Evolutionary conservation across 257 asterid genomes (phyloP).

Genomic region (Craterostigma plantagineum): DNA sequence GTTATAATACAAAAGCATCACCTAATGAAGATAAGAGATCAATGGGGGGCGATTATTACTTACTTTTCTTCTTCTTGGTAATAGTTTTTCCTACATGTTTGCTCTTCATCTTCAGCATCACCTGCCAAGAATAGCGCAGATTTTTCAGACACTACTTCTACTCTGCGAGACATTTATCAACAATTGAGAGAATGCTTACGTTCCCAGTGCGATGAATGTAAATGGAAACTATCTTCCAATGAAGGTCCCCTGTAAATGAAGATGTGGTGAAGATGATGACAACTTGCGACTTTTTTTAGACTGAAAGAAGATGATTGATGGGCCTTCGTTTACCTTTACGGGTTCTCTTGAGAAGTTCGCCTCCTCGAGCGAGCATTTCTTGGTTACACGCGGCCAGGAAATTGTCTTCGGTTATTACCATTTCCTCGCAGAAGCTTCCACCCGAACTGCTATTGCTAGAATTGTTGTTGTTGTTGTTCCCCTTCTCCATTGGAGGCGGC

Average conservation of each 20-base stretch:
- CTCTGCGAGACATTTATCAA: not conserved
- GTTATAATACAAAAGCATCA: not conserved
- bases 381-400: slow-evolving; percentile 88
- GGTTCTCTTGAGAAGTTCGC: slow-evolving; percentile 85
- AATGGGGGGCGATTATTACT: not conserved
- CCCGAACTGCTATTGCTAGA: slow-evolving; percentile 16
- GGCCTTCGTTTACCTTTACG: slow-evolving; percentile 48
- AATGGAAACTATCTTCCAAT: slow-evolving; percentile 95
- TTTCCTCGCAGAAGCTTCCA: slow-evolving; percentile 20
- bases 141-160: too few relatives aligned
- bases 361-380: slow-evolving; percentile 80
- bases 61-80: slow-evolving; percentile 93
- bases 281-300: too few relatives aligned
- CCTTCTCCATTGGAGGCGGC: slow-evolving; percentile 26
- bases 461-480: slow-evolving; percentile 22
- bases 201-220: slow-evolving; percentile 75
- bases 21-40: not conserved
- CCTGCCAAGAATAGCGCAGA: slow-evolving; percentile 25
- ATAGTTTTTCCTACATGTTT: slow-evolving; percentile 70
- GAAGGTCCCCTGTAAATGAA: slow-evolving; percentile 61
- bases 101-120: slow-evolving; percentile 98
- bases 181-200: slow-evolving; percentile 19
- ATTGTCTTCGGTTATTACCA: slow-evolving; percentile 63
- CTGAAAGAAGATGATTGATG: too few relatives aligned
- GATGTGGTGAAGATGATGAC: not conserved